A percentile compares a stretch with the other conserved stretches of the same genome.
Evolutionary conservation across 2,329 filamentous ascomycete genomes (phyloP).

Genomic region (Mycogone perniciosa): DNA sequence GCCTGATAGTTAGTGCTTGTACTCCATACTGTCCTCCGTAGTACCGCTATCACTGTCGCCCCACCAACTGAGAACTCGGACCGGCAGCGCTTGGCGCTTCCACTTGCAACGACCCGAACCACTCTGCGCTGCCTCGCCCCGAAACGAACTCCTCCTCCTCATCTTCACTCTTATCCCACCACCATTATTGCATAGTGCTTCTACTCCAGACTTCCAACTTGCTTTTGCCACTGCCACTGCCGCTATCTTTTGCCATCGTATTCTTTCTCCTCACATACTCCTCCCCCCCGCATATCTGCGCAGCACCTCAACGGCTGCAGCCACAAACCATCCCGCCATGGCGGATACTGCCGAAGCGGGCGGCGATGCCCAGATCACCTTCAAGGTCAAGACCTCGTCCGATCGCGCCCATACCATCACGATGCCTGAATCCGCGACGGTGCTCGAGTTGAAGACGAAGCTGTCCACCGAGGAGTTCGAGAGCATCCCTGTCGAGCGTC

Average conservation of each 20-base stretch:
- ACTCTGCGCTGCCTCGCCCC: no score
- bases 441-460: slow-evolving; percentile 84
- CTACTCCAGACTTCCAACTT: no score
- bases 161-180: not conserved
- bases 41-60: not conserved
- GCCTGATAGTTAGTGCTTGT: slow-evolving; percentile 1
- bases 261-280: not conserved
- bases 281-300: not conserved
- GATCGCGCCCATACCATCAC: slow-evolving; percentile 81
- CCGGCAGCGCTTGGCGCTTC: no score
- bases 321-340: slow-evolving; percentile 39
- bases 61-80: no score
- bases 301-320: not conserved
- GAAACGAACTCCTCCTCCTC: no score
- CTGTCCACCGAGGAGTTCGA: slow-evolving; percentile 76
- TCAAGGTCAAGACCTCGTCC: slow-evolving; percentile 96
- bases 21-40: not conserved
- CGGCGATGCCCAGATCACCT: slow-evolving; percentile 75
- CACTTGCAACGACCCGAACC: no score
- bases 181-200: not conserved
- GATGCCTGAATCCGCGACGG: slow-evolving; percentile 66
- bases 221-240: not conserved
- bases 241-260: not conserved
- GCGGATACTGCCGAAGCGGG: slow-evolving; percentile 55
- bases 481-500: slow-evolving; percentile 78